These are phyloP conservation scores for Jaapia argillacea DNA, from an alignment of 768 basidiomycete genomes.

Conservation along the genomic window DNA sequence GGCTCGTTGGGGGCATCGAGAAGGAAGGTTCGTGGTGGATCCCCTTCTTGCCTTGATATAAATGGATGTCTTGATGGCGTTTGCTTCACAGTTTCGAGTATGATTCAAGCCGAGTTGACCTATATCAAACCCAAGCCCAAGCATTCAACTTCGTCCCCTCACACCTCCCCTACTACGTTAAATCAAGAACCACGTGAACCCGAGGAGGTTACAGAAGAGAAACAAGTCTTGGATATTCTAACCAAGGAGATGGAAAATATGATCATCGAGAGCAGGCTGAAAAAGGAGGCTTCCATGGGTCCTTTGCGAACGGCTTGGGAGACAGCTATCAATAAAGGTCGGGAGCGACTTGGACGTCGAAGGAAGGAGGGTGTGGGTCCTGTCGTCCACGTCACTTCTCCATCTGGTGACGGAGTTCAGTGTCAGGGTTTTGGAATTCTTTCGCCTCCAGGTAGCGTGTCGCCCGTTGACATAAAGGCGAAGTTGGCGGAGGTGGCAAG, in stretches of 20 bases:
- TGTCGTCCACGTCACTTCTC: background rate
- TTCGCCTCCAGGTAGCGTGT: background rate
- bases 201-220: background rate
- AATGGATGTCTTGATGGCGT: no score
- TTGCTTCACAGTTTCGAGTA: no score
- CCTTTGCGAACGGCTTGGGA: background rate
- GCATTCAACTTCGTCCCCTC: no score
- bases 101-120: no score
- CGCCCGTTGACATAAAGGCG: background rate
- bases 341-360: background rate
- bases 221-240: slow-evolving; percentile 27
- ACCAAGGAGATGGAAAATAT: slow-evolving; percentile 54
- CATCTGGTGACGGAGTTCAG: background rate
- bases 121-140: no score
- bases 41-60: background rate
- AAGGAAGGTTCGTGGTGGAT: slow-evolving; percentile 36
- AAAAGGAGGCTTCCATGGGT: background rate
- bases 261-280: slow-evolving; percentile 50
- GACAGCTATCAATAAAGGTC: background rate
- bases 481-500: background rate
- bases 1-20: slow-evolving; percentile 35
- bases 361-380: background rate
- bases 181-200: slow-evolving; percentile 2
- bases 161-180: slow-evolving; percentile 2
- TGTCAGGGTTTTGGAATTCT: background rate